Base-by-base conservation (phyloP, 176 grass and related monocot species). In the Carex kokanica region DNA sequence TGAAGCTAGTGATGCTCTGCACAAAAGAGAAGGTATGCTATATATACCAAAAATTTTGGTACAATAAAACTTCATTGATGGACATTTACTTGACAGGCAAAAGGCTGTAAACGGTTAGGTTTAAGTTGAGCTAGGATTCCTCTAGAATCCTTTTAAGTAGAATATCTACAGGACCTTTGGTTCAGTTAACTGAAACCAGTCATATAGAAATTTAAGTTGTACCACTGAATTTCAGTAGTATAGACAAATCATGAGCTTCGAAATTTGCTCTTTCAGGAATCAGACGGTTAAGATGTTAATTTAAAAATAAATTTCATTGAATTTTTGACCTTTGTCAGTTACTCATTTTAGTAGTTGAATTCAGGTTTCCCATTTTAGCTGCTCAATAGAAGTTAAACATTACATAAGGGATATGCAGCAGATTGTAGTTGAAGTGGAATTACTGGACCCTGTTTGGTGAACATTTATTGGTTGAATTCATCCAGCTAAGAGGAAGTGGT, bases 381-480 rank as follows among this genome's bases (percentile, higher is more conserved):
- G 47, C 45, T 24, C 47, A 73, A 13, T 73, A 24, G 18, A 73
- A 74, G 20, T 24, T 51, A 5, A 25, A 74, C 8, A 74, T 69
- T 41, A 47, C 5, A 13, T 43, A 43, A 74, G 36, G 4, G n/a
- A 62, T 64, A 81, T 64, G 14, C 72, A 24, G 20, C 8, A 51
- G 59, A 49, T 81, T 82, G 36, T 29, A 63, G 80, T 64, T 53
- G 41, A 82, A 66, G 38, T 12, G 12, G 45, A 74, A 45, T 74
- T 74, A 29, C 23, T 67, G 80, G 80, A 38, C 25, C 52, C 63
- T 45, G 40, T 82, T 82, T 51, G 61, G 38, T 82, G 80, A 47
- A 82, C 80, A 82, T 68, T 82, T 66, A 82, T 64, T 82, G 60
- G 80, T 82, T 82, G 38, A 78, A 65, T 67, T 68, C n/a, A n/a